phyloP scores from a whole-genome alignment of 768 basidiomycete species.

The Suillus decipiens region DNA sequence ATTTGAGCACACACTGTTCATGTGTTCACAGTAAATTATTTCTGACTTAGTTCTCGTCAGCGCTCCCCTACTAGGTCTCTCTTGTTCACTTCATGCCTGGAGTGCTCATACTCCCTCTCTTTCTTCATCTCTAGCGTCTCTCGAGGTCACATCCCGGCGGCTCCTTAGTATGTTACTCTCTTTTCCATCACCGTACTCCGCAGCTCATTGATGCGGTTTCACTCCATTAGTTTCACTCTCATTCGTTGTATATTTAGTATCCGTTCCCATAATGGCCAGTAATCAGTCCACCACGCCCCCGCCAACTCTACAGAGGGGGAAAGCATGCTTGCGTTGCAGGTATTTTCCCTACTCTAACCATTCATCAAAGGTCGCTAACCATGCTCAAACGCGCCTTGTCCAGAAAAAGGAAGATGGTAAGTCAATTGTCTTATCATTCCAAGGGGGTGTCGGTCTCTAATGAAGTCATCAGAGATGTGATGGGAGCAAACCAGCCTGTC shows the following conservation, averaged over 20 bases:
- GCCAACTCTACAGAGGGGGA: constrained; percentile 61
- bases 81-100: constrained; percentile 29
- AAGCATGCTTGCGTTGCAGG: constrained; percentile 76
- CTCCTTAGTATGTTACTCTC: constrained; percentile 16
- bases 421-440: constrained; percentile 12
- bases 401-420: constrained; percentile 74
- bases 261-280: constrained; percentile 37
- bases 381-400: constrained; percentile 18
- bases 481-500: constrained; percentile 73
- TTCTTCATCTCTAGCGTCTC: constrained; percentile 12
- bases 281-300: constrained; percentile 31
- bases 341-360: constrained; percentile 30
- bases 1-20: constrained; percentile 29
- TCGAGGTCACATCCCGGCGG: constrained; percentile 11
- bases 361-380: constrained; percentile 6
- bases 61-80: not conserved
- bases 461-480: constrained; percentile 62
- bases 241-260: constrained; percentile 38
- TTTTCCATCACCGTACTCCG: constrained; percentile 2
- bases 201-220: constrained; percentile 11
- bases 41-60: constrained; percentile 16
- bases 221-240: constrained; percentile 21
- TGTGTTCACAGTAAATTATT: constrained; percentile 34
- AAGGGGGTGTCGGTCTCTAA: constrained; percentile 17
- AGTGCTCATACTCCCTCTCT: constrained; percentile 26